Evolutionary conservation across 2,329 filamentous ascomycete species (phyloP).

Genomic region (Sarocladium oryzae): DNA sequence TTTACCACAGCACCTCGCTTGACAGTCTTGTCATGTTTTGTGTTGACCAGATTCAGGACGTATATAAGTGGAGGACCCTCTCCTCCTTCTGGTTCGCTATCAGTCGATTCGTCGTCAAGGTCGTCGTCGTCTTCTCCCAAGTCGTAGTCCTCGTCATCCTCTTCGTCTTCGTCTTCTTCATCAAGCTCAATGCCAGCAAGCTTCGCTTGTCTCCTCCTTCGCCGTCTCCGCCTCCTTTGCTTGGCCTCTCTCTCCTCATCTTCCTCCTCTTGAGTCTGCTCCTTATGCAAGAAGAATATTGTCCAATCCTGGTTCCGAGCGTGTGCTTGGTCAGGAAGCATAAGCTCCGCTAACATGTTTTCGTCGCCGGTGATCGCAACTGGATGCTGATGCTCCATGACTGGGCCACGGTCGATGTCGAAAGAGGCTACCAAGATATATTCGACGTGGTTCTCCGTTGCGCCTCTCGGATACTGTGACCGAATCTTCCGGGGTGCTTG

Average conservation of each 20-base stretch:
- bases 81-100: constrained; percentile 59
- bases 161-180: constrained; percentile 34
- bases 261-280: constrained; percentile 77
- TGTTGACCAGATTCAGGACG: constrained; percentile 95
- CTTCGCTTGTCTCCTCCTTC: constrained; percentile 45
- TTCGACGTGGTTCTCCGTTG: constrained; percentile 88
- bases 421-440: constrained; percentile 97
- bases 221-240: constrained; percentile 43
- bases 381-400: constrained; percentile 98
- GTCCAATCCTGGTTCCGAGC: constrained; percentile 96
- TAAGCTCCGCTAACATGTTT: constrained; percentile 95
- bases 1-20: constrained; percentile 94
- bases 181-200: constrained; percentile 42
- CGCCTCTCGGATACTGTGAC: constrained; percentile 70
- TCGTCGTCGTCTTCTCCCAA: constrained; percentile 40
- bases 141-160: constrained; percentile 33
- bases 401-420: constrained; percentile 88
- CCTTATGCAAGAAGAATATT: constrained; percentile 97
- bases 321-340: constrained; percentile 96
- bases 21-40: constrained; percentile 88
- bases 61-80: constrained; percentile 93
- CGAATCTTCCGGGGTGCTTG: constrained; percentile 45
- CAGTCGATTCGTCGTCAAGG: constrained; percentile 45
- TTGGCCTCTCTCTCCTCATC: constrained; percentile 60
- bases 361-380: constrained; percentile 93